phyloP scores from a whole-genome alignment of 192 early-diverging fungal species.

The Pilaira anomala region DNA sequence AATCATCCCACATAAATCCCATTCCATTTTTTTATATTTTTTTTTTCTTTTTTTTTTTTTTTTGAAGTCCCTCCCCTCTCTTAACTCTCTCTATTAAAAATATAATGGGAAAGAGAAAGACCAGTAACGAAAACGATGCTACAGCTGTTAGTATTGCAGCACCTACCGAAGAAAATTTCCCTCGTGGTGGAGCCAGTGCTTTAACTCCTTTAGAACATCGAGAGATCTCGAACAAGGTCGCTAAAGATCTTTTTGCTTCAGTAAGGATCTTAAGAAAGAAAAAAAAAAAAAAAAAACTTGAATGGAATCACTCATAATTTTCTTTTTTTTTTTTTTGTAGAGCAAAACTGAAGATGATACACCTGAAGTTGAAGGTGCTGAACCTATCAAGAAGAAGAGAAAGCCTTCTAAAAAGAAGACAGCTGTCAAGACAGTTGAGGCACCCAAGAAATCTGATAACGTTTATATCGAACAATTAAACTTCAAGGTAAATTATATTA shows the following conservation, averaged over 20 bases:
- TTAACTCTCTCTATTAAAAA: conserved; percentile 7
- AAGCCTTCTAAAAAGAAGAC: conserved; percentile 46
- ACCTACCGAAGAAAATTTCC: conserved; percentile 67
- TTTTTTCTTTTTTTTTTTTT: conserved; percentile 11
- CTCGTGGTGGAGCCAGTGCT: conserved; percentile 76
- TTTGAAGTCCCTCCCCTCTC: neutral
- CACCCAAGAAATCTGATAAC: conserved; percentile 30
- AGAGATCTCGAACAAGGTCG: conserved; percentile 72
- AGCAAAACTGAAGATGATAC: neutral
- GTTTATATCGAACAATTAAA: conserved; percentile 45
- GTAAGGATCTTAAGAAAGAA: conserved; percentile 3
- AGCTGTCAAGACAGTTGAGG: conserved; percentile 24
- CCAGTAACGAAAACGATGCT: conserved; percentile 9
- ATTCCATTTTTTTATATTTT: neutral
- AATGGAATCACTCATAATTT: neutral
- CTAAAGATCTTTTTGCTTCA: conserved; percentile 62
- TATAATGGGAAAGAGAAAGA: conserved; percentile 24
- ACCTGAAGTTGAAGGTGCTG: conserved; percentile 37
- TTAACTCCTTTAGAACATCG: conserved; percentile 82
- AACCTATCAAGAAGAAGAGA: conserved; percentile 58
- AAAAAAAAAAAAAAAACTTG: neutral
- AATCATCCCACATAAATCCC: neutral
- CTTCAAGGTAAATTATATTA: conserved; percentile 49
- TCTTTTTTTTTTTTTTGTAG: neutral
- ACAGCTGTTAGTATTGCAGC: conserved; percentile 26